Evolutionary conservation across 2,329 filamentous ascomycete genomes (phyloP).

Genomic region (Fusarium anthophilum): DNA sequence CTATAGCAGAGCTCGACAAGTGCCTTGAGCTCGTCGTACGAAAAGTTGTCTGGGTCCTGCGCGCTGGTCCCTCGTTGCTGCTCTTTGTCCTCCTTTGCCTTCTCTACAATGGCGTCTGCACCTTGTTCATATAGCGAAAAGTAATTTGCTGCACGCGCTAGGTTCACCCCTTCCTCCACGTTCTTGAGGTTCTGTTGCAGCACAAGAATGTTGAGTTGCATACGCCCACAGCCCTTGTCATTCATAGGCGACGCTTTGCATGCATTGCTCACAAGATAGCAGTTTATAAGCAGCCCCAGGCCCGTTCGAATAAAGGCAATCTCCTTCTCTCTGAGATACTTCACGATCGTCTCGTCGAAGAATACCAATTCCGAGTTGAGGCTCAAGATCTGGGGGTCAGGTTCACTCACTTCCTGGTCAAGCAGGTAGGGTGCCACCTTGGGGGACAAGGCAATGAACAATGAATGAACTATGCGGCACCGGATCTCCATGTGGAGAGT

Average conservation of each 20-base stretch:
- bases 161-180: slow-evolving; percentile 75
- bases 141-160: slow-evolving; percentile 72
- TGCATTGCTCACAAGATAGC: slow-evolving; percentile 78
- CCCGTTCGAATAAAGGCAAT: slow-evolving; percentile 79
- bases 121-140: slow-evolving; percentile 75
- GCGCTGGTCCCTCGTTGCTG: slow-evolving; percentile 48
- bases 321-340: slow-evolving; percentile 77
- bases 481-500: slow-evolving; percentile 91
- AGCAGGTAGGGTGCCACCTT: slow-evolving; percentile 69
- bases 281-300: slow-evolving; percentile 80
- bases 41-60: slow-evolving; percentile 59
- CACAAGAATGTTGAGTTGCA: slow-evolving; percentile 94
- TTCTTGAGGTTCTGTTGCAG: slow-evolving; percentile 97
- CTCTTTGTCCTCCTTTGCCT: slow-evolving; percentile 62
- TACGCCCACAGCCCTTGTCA: slow-evolving; percentile 79
- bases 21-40: slow-evolving; percentile 72
- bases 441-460: slow-evolving; percentile 70
- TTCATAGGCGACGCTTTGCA: slow-evolving; percentile 84
- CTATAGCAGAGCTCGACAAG: slow-evolving; percentile 75
- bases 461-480: slow-evolving; percentile 83
- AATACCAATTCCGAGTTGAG: slow-evolving; percentile 86
- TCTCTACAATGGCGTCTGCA: slow-evolving; percentile 70
- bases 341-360: slow-evolving; percentile 84
- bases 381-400: slow-evolving; percentile 80
- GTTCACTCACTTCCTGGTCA: slow-evolving; percentile 78